A percentile compares a stretch with the other conserved stretches of the same genome.
These are phyloP conservation scores for Penicillium cinerascens DNA, from an alignment of 495 filamentous ascomycete genomes.

Conservation along the genomic window DNA sequence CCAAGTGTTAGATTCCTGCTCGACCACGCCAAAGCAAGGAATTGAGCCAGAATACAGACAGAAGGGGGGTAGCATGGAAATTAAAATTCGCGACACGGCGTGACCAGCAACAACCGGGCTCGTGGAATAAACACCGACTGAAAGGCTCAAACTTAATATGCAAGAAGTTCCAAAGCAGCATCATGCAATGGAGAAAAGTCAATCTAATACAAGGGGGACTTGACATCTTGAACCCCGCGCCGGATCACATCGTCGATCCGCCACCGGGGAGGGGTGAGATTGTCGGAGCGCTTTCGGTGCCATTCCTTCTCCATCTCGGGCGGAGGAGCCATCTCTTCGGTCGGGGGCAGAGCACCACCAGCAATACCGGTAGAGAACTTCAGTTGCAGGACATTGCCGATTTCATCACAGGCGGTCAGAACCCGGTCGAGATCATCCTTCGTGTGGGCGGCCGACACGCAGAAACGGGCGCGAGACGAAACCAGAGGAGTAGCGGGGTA, in stretches of 20 bases:
- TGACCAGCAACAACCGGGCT: conserved; percentile 43
- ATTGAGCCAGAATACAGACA: background rate
- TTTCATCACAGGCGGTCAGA: conserved; percentile 84
- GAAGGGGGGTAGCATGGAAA: conserved; percentile 6
- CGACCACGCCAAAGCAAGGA: conserved; percentile 3
- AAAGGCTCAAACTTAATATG: conserved; percentile 14
- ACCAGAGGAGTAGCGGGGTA: conserved; percentile 97
- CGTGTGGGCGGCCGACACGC: conserved; percentile 91
- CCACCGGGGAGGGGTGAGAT: conserved; percentile 72
- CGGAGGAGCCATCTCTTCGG: conserved; percentile 63
- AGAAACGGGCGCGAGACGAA: conserved; percentile 90
- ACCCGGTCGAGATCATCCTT: conserved; percentile 96
- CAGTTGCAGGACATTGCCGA: conserved; percentile 86
- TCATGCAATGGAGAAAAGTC: conserved; percentile 12
- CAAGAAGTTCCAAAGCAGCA: conserved; percentile 16
- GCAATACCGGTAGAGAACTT: conserved; percentile 95
- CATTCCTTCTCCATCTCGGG: conserved; percentile 69
- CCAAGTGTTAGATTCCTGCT: background rate
- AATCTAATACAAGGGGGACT: conserved; percentile 55
- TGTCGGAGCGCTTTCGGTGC: conserved; percentile 41
- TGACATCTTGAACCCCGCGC: conserved; percentile 74
- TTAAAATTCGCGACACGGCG: conserved; percentile 28
- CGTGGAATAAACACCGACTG: conserved; percentile 14
- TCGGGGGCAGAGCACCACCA: conserved; percentile 73
- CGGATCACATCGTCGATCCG: conserved; percentile 73